These are phyloP conservation scores for Macrotyloma uniflorum DNA, from an alignment of 306 rosid species.

Conservation along the genomic window DNA sequence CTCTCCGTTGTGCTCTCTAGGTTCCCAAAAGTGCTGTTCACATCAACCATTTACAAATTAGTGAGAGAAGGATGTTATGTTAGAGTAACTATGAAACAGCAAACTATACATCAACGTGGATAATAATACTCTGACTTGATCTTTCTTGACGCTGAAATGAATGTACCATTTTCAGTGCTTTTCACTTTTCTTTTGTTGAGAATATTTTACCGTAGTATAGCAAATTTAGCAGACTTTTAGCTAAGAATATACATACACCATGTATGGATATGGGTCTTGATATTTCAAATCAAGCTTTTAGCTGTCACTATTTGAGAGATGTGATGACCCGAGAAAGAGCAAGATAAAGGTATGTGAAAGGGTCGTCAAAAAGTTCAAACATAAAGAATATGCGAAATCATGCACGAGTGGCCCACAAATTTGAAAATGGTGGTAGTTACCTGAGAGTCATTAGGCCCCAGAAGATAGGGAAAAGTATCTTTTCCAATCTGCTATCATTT, in stretches of 20 bases:
- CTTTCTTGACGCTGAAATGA: not conserved
- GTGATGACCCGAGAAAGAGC: not conserved
- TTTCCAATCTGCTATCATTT: conserved; percentile 74
- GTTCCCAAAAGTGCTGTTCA: conserved; percentile 87
- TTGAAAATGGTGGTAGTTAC: conserved; percentile 32
- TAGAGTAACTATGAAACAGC: conserved; percentile 30
- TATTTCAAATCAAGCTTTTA: not conserved
- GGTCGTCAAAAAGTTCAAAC: not conserved
- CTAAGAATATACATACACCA: not conserved
- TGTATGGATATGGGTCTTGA: not conserved
- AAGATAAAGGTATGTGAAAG: not conserved
- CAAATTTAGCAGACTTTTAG: not conserved
- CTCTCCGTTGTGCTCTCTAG: conserved; percentile 89
- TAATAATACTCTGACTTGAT: not conserved
- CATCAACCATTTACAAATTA: not conserved
- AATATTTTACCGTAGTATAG: too few species aligned
- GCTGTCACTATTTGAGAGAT: not conserved
- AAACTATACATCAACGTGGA: not conserved
- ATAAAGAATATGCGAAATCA: not conserved
- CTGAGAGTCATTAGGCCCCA: conserved; percentile 99
- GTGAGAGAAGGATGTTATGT: not conserved
- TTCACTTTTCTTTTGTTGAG: not conserved
- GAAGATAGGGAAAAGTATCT: conserved; percentile 85
- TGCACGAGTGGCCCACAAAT: not conserved
- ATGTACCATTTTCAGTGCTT: not conserved